Evolutionary conservation across 192 early-diverging fungal species (phyloP), one percentile per base, ranked within the genome.

Genomic region (Mortierella claussenii): DNA sequence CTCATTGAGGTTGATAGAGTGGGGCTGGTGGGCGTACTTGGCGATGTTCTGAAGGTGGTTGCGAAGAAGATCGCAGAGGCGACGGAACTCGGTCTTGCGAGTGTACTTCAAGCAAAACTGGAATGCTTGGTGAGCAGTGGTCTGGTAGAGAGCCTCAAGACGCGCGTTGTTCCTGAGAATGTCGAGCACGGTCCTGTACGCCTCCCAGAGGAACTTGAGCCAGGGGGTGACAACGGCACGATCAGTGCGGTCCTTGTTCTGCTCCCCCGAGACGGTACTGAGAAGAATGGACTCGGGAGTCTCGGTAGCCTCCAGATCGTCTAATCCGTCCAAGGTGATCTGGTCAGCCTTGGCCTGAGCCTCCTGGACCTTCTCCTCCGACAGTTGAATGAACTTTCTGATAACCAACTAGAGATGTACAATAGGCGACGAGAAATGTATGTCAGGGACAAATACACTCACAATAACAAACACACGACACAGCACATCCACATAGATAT

Each of bases 131-230:
- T 89, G 90, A 58, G 95, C 92, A 55, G 97, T 86, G 33, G 55
- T 65, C 69, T 99, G 97, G 87, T 99, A 99, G 36, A 98, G 87
- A 9, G 87, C 80, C 83, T 99, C 98, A 45, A 99, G 87, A 36
- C 95, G 89, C 62, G 92, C 89, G 69, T 98, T 98, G 90, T 98
- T 98, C 68, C 97, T 87, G 80, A 99, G 80, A 51, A 96, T 96
- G 71, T 99, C 97, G 47, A 99, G 88, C 43, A 95, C 91, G 62
- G 95, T 98, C 54, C 98, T 87, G 84, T 99, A 98, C n/a, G 93
- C 92, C 84, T 99, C 98, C 98, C 98, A 99, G 69, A 98, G 87
- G 83, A 99, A 98, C 84, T 95, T 96, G 55, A 99, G 86, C 95
- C 97, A 98, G 33, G 98, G 97, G 40, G 97, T 99, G 37, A 99